Conservation (phyloP, 768 basidiomycete genomes). For the Amyloporia xantha region DNA sequence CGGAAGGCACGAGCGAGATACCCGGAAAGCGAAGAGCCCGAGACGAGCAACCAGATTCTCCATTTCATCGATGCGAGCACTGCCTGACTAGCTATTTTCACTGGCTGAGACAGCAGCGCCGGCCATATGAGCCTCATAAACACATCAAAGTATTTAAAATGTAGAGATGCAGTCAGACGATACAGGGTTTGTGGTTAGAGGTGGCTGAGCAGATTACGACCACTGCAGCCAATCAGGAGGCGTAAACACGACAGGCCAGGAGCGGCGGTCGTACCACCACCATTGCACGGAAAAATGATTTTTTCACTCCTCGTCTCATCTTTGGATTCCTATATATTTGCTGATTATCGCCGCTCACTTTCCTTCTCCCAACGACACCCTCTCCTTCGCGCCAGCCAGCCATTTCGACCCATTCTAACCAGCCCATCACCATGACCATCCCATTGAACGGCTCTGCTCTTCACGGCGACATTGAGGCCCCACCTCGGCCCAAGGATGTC, state of each 20-base stretch:
- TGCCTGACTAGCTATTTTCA: too few relatives aligned
- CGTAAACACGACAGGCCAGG: not conserved
- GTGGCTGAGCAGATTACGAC: too few relatives aligned
- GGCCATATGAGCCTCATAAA: too few relatives aligned
- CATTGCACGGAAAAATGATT: conserved; percentile 16
- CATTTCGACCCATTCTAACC: not conserved
- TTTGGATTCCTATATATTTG: conserved; percentile 16
- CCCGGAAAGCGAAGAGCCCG: not conserved
- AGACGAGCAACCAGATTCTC: too few relatives aligned
- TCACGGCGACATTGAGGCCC: conserved; percentile 20
- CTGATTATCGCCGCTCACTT: conserved; percentile 6
- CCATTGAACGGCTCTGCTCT: conserved; percentile 16
- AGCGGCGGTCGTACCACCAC: conserved; percentile 22
- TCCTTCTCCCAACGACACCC: conserved; percentile 1
- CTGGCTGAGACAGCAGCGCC: too few relatives aligned
- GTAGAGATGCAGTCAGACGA: too few relatives aligned
- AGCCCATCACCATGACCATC: conserved; percentile 21
- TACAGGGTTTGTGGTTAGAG: too few relatives aligned
- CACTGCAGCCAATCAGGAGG: conserved; percentile 7
- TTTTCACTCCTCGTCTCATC: conserved; percentile 22
- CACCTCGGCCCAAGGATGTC: conserved; percentile 78
- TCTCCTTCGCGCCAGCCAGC: conserved; percentile 1
- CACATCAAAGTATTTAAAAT: too few relatives aligned
- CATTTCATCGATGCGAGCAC: too few relatives aligned
- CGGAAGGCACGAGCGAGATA: not conserved